Base-by-base conservation (phyloP, 2,329 filamentous ascomycete species). In the Fusarium setosum region DNA sequence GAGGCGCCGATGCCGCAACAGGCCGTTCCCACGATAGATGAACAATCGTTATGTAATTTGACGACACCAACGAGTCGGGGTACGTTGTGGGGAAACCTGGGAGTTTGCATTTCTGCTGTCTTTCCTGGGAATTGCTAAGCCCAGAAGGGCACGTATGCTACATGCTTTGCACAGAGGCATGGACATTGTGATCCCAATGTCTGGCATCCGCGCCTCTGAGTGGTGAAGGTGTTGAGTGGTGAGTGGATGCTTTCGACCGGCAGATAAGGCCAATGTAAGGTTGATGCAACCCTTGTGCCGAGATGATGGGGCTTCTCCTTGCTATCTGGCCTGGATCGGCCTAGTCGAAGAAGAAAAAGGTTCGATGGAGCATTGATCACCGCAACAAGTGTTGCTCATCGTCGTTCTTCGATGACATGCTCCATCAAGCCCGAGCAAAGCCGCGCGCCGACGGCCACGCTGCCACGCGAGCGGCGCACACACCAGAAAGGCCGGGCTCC, bases 401-500 rank as follows among this genome's bases (percentile, higher is more conserved):
- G 18, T 42, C 17, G 52, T 55, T 62, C 56, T 58, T 61, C 56
- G 49, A 65, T 55, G 60, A 44, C 31, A 55, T 58, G 49, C 61
- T 62, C 64, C 64, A 68, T 61, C 61, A 55, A 40, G 60, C 56
- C 64, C 64, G 64, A 68, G 48, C 64, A 61, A 68, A 68, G 64
- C 64, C 64, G 64, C 64, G 54, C 31, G 51, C 50, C 63, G 38
- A 55, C 40, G 53, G 40, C 42, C 38, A 47, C 61, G 61, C 40
- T 49, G 40, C 42, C 38, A 47, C 61, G 61, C 64, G 64, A 65
- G 64, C 65, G 64, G 64, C 64, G 64, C 64, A 58, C 47, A 62
- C 49, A 34, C 56, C 67, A 67, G 61, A 65, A 40, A 34, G 44
- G 44, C 57, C 49, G 50, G 40, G 49, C 21, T 67, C 53, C 50